Evolutionary conservation across 106 monocot species (phyloP).

Genomic region (Triglochin maritima): DNA sequence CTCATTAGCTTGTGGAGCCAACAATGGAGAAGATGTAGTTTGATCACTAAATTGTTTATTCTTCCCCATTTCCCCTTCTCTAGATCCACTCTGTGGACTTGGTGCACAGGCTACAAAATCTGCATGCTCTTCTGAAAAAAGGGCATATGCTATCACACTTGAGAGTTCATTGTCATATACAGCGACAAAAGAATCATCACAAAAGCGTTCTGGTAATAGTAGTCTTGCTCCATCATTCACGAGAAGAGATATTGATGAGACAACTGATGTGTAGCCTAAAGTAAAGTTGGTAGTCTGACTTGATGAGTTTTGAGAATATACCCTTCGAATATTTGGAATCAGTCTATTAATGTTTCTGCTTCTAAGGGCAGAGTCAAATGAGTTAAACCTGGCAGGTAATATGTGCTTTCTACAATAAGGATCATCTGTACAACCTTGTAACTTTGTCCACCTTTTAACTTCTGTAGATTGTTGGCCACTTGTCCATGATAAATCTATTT

Average conservation of each 20-base stretch:
- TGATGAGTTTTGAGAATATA: conserved; percentile 29
- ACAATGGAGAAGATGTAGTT: not conserved
- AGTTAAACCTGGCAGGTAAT: conserved; percentile 49
- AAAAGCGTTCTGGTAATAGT: conserved; percentile 39
- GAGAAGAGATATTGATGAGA: conserved; percentile 32
- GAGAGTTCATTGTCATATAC: conserved; percentile 85
- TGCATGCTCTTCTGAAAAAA: conserved; percentile 53
- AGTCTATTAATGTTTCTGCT: conserved; percentile 15
- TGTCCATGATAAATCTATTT: conserved; percentile 81
- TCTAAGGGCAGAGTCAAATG: conserved; percentile 59
- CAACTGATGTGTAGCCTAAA: conserved; percentile 27
- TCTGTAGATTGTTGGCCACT: conserved; percentile 21
- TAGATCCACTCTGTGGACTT: conserved; percentile 10
- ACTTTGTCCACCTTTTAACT: not conserved
- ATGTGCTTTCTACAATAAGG: conserved; percentile 26
- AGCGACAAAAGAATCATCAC: conserved; percentile 38
- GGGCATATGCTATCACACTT: conserved; percentile 63
- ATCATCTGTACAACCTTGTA: conserved; percentile 17
- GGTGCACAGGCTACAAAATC: conserved; percentile 28
- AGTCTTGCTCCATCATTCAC: conserved; percentile 48
- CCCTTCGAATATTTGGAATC: conserved; percentile 27
- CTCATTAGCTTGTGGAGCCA: not conserved
- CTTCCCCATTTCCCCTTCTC: conserved; percentile 5
- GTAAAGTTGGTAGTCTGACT: conserved; percentile 29
- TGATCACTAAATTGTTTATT: not conserved